phyloP scores from a whole-genome alignment of 2,329 filamentous ascomycete genomes.

The Geosmithia flava region DNA sequence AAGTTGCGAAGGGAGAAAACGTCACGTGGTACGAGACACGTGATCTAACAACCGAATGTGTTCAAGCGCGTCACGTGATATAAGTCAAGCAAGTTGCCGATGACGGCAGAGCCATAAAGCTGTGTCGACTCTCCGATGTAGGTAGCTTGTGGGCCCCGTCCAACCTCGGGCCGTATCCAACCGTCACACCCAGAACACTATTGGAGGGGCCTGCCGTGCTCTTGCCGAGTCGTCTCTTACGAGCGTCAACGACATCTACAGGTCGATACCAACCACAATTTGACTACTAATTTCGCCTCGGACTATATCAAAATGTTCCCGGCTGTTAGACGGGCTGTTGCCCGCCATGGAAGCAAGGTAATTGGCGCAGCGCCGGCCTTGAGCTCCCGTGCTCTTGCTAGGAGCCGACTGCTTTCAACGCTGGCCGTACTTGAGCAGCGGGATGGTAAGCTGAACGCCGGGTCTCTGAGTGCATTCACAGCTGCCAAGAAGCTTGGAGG shows the following conservation, averaged over 20 bases:
- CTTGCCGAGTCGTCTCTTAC: neutral
- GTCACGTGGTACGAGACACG: neutral
- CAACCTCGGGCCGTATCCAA: conserved; percentile 25
- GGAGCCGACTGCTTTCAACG: conserved; percentile 58
- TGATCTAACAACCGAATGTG: neutral
- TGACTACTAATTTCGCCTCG: neutral
- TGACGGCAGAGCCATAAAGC: neutral
- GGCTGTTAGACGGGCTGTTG: conserved; percentile 14
- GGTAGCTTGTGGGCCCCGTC: neutral
- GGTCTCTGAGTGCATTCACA: conserved; percentile 73
- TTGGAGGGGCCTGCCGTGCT: neutral
- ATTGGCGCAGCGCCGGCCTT: conserved; percentile 12
- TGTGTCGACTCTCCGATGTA: neutral
- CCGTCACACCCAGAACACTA: conserved; percentile 13
- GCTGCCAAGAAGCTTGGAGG: conserved; percentile 82
- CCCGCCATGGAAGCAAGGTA: conserved; percentile 12
- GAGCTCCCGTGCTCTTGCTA: conserved; percentile 16
- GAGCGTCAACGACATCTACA: neutral
- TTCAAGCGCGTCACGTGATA: neutral
- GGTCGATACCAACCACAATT: neutral
- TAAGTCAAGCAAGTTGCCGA: neutral
- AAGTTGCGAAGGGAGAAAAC: neutral
- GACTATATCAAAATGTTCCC: conserved; percentile 15
- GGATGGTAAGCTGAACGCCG: conserved; percentile 72
- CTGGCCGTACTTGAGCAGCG: conserved; percentile 87